Conservation (phyloP, 768 basidiomycete genomes). For the Leucogyrophana mollusca region DNA sequence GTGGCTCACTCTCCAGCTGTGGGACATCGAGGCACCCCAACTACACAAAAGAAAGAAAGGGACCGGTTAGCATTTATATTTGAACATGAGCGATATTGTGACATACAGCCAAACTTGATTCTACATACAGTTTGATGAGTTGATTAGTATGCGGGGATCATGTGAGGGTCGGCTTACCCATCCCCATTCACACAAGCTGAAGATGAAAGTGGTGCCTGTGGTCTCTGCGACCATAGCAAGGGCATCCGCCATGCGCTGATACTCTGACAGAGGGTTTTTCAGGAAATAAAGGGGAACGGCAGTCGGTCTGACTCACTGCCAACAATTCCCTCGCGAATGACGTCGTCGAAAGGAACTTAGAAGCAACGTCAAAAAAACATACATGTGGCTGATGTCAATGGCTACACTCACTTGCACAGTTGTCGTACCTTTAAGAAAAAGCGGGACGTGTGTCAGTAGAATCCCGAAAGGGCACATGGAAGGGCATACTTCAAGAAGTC, state of each 20-base stretch:
- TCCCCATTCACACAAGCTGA: conserved; percentile 69
- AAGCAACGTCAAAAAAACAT: not conserved
- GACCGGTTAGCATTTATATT: not conserved
- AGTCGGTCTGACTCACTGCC: conserved; percentile 39
- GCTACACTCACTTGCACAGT: conserved; percentile 47
- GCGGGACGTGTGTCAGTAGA: conserved; percentile 1
- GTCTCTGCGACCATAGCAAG: conserved; percentile 42
- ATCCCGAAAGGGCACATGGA: not conserved
- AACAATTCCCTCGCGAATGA: conserved; percentile 51
- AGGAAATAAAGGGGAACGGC: not conserved
- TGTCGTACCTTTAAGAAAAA: conserved; percentile 46
- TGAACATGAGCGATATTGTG: conserved; percentile 21
- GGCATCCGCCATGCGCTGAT: conserved; percentile 58
- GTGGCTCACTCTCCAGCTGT: conserved; percentile 45
- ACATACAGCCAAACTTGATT: conserved; percentile 63
- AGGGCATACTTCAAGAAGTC: conserved; percentile 56
- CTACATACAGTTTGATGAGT: conserved; percentile 25
- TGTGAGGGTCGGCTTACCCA: conserved; percentile 38
- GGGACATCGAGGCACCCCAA: conserved; percentile 27
- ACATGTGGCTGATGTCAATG: not conserved
- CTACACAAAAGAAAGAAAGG: conserved; percentile 23
- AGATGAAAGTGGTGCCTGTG: conserved; percentile 53
- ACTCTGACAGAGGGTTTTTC: conserved; percentile 37
- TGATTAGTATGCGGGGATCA: not conserved
- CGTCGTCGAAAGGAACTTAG: conserved; percentile 55